A percentile compares a stretch with the other conserved stretches of the same genome.
Conservation (phyloP, 192 early-diverging fungal genomes). For the Dimargaris cristalligena region DNA sequence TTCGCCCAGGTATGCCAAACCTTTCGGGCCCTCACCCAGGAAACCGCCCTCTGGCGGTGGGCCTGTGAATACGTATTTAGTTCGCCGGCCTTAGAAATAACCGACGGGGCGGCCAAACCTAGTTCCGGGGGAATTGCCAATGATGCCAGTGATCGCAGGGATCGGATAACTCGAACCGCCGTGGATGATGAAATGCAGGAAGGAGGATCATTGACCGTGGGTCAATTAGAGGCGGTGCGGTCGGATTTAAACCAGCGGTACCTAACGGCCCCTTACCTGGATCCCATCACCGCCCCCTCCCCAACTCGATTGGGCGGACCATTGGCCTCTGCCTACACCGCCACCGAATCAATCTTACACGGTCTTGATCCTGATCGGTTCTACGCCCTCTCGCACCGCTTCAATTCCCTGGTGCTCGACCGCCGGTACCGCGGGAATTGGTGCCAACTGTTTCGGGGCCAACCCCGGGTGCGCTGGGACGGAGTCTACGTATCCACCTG, state of each 20-base stretch:
- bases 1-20: background rate
- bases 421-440: constrained; percentile 13
- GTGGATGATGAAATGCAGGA: background rate
- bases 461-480: constrained; percentile 18
- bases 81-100: background rate
- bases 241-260: no score
- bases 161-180: no score
- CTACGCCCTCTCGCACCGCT: background rate
- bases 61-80: constrained; percentile 3
- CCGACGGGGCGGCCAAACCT: background rate
- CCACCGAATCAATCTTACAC: background rate
- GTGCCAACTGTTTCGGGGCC: constrained; percentile 15
- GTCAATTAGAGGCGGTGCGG: no score
- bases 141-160: background rate
- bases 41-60: constrained; percentile 7
- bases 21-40: background rate
- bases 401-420: constrained; percentile 3
- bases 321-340: background rate
- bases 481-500: constrained; percentile 18
- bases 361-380: background rate
- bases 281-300: background rate
- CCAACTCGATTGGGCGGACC: no score
- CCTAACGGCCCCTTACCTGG: background rate
- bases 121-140: background rate
- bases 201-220: no score